Evolutionary conservation across 306 rosid species (phyloP).

Genomic region (Dryas alaskensis): DNA sequence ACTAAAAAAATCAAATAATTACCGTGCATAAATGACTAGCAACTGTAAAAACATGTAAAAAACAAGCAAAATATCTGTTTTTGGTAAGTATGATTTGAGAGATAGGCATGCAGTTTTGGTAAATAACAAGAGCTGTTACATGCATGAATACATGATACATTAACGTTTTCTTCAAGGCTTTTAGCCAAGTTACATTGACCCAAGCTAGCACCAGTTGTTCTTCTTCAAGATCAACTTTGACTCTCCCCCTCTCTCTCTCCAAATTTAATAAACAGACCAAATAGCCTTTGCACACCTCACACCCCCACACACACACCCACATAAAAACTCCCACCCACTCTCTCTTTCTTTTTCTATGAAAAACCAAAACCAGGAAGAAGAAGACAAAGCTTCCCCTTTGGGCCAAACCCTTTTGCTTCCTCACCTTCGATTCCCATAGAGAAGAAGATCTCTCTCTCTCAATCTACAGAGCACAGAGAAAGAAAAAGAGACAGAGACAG

Average conservation of each 20-base stretch:
- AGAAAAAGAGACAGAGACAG: too few relatives aligned
- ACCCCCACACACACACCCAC: slow-evolving; percentile 21
- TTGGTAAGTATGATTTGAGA: background rate
- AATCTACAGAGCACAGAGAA: background rate
- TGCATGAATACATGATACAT: too few relatives aligned
- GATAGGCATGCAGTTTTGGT: background rate
- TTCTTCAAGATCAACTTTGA: too few relatives aligned
- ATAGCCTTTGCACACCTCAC: slow-evolving; percentile 23
- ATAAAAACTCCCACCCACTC: slow-evolving; percentile 36
- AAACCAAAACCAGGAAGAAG: slow-evolving; percentile 18
- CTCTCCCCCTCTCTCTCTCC: slow-evolving; percentile 18
- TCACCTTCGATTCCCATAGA: slow-evolving; percentile 13
- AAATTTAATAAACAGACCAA: slow-evolving; percentile 31
- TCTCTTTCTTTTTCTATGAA: background rate
- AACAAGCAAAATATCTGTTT: background rate
- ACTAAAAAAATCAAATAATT: too few relatives aligned
- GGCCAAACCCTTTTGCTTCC: slow-evolving; percentile 35
- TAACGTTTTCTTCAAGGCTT: background rate
- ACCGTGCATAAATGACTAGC: rapidly evolving
- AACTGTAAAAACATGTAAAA: background rate
- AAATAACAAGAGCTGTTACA: background rate
- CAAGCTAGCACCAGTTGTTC: background rate
- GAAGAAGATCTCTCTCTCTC: background rate
- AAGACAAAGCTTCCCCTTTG: slow-evolving; percentile 36
- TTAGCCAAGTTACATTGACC: background rate